Conservation (phyloP, 768 basidiomycete genomes). For the Suillus plorans region DNA sequence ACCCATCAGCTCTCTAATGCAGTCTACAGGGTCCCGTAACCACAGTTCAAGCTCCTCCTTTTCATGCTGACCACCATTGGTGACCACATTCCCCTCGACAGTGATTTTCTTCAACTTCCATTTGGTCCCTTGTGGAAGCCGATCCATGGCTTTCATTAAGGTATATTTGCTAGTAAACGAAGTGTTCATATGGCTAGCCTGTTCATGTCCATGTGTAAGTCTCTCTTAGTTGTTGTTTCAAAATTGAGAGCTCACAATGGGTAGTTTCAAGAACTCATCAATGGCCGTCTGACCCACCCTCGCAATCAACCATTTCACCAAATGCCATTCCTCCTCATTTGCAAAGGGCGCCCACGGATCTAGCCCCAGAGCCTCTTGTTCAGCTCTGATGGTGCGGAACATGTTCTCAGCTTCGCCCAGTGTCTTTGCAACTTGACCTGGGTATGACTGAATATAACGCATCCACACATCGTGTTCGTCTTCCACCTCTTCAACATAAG, state of each 20-base stretch:
- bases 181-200: background rate
- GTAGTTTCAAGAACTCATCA: slow-evolving; percentile 20
- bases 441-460: background rate
- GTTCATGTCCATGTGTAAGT: background rate
- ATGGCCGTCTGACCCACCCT: slow-evolving; percentile 19
- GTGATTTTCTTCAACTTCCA: slow-evolving; percentile 16
- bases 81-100: slow-evolving; percentile 9
- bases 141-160: slow-evolving; percentile 5
- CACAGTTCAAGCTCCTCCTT: slow-evolving; percentile 22
- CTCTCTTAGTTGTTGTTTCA: background rate
- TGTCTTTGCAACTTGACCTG: background rate
- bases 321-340: slow-evolving; percentile 17
- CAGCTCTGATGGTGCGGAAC: slow-evolving; percentile 7
- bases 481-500: background rate
- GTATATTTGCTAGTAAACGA: slow-evolving; percentile 2
- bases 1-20: slow-evolving; percentile 24
- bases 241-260: slow-evolving; percentile 2
- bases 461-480: background rate
- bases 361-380: slow-evolving; percentile 1
- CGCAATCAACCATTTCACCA: slow-evolving; percentile 20
- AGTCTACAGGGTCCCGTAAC: slow-evolving; percentile 25
- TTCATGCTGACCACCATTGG: slow-evolving; percentile 8
- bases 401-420: slow-evolving; percentile 1
- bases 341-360: slow-evolving; percentile 11
- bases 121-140: slow-evolving; percentile 11